Evolutionary conservation across 306 rosid genomes (phyloP).

Genomic region (Fagus sylvatica): DNA sequence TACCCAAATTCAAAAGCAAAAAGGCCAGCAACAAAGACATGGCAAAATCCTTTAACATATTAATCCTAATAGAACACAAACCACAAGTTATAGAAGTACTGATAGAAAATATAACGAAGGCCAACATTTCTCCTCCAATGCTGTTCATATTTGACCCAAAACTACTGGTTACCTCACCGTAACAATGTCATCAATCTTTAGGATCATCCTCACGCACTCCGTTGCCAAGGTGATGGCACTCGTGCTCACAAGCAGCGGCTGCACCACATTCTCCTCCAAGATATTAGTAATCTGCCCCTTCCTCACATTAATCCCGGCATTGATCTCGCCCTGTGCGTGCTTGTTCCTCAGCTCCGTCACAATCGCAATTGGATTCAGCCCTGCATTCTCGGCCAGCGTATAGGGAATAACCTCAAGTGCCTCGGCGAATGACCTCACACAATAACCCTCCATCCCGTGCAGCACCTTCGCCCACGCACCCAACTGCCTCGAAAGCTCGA

Average conservation of each 20-base stretch:
- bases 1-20: conserved; percentile 7
- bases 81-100: conserved; percentile 13
- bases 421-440: conserved; percentile 85
- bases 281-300: conserved; percentile 98
- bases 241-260: conserved; percentile 95
- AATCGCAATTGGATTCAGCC: conserved; percentile 82
- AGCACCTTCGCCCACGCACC: conserved; percentile 99
- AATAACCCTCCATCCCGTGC: conserved; percentile 98
- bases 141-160: conserved; percentile 5
- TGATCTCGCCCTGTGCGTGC: conserved; percentile 92
- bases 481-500: conserved; percentile 91
- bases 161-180: conserved; percentile 72
- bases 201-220: conserved; percentile 97
- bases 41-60: conserved; percentile 26
- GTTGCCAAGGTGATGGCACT: conserved; percentile 93
- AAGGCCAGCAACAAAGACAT: conserved; percentile 24
- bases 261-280: conserved; percentile 99
- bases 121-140: conserved; percentile 14
- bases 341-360: conserved; percentile 98
- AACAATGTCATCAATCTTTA: conserved; percentile 98
- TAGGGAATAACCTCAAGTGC: conserved; percentile 98
- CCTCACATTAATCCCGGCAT: conserved; percentile 96
- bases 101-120: conserved; percentile 5
- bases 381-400: conserved; percentile 94
- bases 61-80: conserved; percentile 6